Conservation (phyloP, 371 early-diverging fungal species). For the Gilbertella persicaria region DNA sequence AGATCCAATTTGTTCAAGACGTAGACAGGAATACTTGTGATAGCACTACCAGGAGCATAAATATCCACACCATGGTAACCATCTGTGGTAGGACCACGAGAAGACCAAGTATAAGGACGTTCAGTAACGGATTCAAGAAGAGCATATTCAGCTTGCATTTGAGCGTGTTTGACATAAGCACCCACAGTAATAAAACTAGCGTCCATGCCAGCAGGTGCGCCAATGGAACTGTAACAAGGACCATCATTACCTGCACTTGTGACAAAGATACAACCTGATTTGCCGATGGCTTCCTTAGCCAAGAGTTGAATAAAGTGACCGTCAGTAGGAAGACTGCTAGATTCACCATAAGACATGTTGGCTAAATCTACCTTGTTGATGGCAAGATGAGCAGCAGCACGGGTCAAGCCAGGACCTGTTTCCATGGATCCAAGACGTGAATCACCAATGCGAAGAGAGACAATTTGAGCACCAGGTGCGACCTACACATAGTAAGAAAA, state of each 20-base stretch:
- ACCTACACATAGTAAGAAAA: slow-evolving; percentile 40
- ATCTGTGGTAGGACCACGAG: slow-evolving; percentile 87
- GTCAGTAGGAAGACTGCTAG: slow-evolving; percentile 64
- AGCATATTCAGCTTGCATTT: slow-evolving; percentile 89
- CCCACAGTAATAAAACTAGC: slow-evolving; percentile 86
- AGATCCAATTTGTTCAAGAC: slow-evolving; percentile 72
- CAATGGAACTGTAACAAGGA: slow-evolving; percentile 84
- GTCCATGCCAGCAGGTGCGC: slow-evolving; percentile 86
- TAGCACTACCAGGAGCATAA: slow-evolving; percentile 93
- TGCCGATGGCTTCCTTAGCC: slow-evolving; percentile 80
- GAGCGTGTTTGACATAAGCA: slow-evolving; percentile 84
- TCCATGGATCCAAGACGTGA: slow-evolving; percentile 84
- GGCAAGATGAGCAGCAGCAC: slow-evolving; percentile 80
- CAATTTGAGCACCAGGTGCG: slow-evolving; percentile 90
- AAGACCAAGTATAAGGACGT: slow-evolving; percentile 87
- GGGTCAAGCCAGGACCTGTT: slow-evolving; percentile 82
- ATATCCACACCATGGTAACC: slow-evolving; percentile 84
- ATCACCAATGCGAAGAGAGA: slow-evolving; percentile 95
- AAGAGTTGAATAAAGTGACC: slow-evolving; percentile 85
- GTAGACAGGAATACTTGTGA: slow-evolving; percentile 91
- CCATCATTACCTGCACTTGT: slow-evolving; percentile 93
- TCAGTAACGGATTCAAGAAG: slow-evolving; percentile 76
- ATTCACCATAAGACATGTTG: slow-evolving; percentile 96
- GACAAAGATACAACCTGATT: slow-evolving; percentile 84
- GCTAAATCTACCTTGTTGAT: slow-evolving; percentile 86